Conservation (phyloP, 768 basidiomycete species). For the Hygrocybe punicea region DNA sequence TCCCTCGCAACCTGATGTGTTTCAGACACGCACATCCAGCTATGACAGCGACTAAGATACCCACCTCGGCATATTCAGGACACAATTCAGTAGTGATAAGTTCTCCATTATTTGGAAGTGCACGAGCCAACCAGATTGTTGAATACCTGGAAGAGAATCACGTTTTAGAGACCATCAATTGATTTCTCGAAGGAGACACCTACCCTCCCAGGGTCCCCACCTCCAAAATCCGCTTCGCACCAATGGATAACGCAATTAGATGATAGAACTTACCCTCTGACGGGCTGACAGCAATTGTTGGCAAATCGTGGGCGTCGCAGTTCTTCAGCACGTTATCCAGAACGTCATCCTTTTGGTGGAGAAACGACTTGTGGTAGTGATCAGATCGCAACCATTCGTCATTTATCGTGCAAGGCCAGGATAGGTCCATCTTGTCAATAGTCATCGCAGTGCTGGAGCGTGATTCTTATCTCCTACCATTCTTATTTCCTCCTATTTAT, state of each 20-base stretch:
- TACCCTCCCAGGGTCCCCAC: slow-evolving; percentile 69
- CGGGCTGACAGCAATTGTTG: slow-evolving; percentile 50
- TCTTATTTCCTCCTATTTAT: no score
- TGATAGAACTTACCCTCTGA: slow-evolving; percentile 58
- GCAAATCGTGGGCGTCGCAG: slow-evolving; percentile 43
- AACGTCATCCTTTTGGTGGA: slow-evolving; percentile 42
- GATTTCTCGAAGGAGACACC: slow-evolving; percentile 4
- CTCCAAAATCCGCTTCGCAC: slow-evolving; percentile 58
- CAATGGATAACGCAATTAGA: slow-evolving; percentile 47
- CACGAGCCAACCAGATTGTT: slow-evolving; percentile 44
- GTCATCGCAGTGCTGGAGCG: no score
- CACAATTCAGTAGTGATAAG: slow-evolving; percentile 48
- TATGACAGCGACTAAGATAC: not conserved
- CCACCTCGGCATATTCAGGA: slow-evolving; percentile 46
- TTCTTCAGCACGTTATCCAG: slow-evolving; percentile 43
- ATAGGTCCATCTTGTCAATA: no score
- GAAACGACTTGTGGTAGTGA: slow-evolving; percentile 54
- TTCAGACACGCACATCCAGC: not conserved
- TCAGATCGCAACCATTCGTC: slow-evolving; percentile 54
- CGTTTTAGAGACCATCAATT: not conserved
- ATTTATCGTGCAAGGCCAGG: no score
- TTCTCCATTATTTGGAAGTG: slow-evolving; percentile 49
- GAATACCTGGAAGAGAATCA: slow-evolving; percentile 33
- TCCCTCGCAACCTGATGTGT: slow-evolving; percentile 46
- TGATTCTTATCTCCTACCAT: no score